Evolutionary conservation across 2,329 filamentous ascomycete species (phyloP).

Genomic region (Herpomyces periplanetae): DNA sequence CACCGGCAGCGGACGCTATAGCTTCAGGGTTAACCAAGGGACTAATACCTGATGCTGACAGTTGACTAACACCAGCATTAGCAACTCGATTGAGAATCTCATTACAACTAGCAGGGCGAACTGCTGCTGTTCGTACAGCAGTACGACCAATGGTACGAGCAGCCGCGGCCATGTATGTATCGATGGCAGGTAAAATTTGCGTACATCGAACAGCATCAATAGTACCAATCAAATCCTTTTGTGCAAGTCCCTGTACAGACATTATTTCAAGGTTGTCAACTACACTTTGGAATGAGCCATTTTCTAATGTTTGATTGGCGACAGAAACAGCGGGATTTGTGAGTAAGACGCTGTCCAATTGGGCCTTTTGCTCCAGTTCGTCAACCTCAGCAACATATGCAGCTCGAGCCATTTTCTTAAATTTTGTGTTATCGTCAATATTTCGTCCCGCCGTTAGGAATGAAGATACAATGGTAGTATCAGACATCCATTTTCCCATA

Average conservation of each 20-base stretch:
- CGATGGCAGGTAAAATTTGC: too few relatives aligned
- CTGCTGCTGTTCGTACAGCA: too few relatives aligned
- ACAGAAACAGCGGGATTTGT: conserved; percentile 5
- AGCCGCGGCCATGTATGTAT: too few relatives aligned
- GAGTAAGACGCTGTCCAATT: conserved; percentile 5
- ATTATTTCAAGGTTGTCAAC: conserved; percentile 8
- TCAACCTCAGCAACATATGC: conserved; percentile 8
- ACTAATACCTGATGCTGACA: too few relatives aligned
- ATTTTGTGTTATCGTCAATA: conserved; percentile 7
- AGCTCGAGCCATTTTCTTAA: conserved; percentile 7
- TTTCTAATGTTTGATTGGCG: conserved; percentile 8
- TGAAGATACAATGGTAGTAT: conserved; percentile 8
- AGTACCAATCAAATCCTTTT: too few relatives aligned
- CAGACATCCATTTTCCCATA: conserved; percentile 7
- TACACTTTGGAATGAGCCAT: conserved; percentile 8
- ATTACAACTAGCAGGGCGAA: too few relatives aligned
- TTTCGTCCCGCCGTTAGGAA: conserved; percentile 7
- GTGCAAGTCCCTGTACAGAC: conserved; percentile 12
- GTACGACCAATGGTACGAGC: too few relatives aligned
- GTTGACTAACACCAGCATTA: too few relatives aligned
- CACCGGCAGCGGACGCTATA: too few relatives aligned
- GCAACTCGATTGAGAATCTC: too few relatives aligned
- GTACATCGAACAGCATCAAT: too few relatives aligned
- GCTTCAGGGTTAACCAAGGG: too few relatives aligned
- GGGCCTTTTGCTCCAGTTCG: conserved; percentile 8